Percentiles rank a stretch among this genome's conserved stretches.
phyloP scores from a whole-genome alignment of 225 moss, liverwort and hornwort genomes.

The Sphagnum contortum region DNA sequence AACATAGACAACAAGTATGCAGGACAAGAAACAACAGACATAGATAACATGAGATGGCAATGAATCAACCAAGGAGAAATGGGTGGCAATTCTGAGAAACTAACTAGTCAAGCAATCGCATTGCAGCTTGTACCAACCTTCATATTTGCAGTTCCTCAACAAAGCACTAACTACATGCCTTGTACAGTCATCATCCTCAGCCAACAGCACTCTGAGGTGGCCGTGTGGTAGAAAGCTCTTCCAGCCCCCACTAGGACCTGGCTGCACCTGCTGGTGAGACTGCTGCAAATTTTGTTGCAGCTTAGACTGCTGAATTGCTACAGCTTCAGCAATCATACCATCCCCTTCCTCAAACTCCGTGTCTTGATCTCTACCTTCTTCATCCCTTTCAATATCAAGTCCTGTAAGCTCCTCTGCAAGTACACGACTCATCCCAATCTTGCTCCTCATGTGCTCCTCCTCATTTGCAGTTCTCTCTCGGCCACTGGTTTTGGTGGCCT shows the following conservation, averaged over 20 bases:
- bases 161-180: constrained; percentile 83
- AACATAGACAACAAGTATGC: too few species aligned
- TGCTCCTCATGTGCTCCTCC: constrained; percentile 38
- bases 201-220: constrained; percentile 62
- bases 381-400: constrained; percentile 32
- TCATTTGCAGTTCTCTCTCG: constrained; percentile 27
- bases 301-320: constrained; percentile 12
- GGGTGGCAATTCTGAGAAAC: too few species aligned
- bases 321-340: constrained; percentile 31
- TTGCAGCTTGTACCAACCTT: constrained; percentile 45
- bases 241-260: constrained; percentile 38
- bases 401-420: constrained; percentile 21
- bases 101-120: neutral
- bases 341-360: constrained; percentile 53
- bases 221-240: constrained; percentile 72
- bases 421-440: constrained; percentile 34
- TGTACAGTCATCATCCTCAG: constrained; percentile 94
- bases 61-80: neutral
- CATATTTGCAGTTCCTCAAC: constrained; percentile 88
- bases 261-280: constrained; percentile 6
- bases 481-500: constrained; percentile 11
- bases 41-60: too few species aligned
- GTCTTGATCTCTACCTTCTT: constrained; percentile 41
- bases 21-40: too few species aligned
- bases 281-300: constrained; percentile 5